These are phyloP conservation scores for Pleurotus giganteus DNA, from an alignment of 768 basidiomycete species.

Conservation along the genomic window DNA sequence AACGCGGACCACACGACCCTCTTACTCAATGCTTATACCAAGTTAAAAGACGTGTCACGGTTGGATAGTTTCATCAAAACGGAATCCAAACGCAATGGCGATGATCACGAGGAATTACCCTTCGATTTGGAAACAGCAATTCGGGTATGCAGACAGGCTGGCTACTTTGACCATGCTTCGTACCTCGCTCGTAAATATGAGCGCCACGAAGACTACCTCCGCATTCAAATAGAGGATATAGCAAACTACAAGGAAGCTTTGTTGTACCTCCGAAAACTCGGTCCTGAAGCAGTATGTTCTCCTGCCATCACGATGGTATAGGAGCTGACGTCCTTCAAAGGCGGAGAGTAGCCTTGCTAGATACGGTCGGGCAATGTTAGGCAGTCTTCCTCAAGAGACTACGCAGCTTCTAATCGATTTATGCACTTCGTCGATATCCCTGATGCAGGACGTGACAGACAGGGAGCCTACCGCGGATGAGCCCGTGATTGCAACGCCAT, in stretches of 20 bases:
- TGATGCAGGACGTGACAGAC: constrained; percentile 35
- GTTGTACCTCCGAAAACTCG: constrained; percentile 73
- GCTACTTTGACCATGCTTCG: constrained; percentile 92
- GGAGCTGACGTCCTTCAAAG: constrained; percentile 32
- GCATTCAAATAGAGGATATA: constrained; percentile 93
- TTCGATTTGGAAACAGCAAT: constrained; percentile 98
- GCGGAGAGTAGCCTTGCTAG: constrained; percentile 83
- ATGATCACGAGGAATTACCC: constrained; percentile 68
- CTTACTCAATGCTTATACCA: constrained; percentile 95
- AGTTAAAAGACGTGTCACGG: constrained; percentile 86
- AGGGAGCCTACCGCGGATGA: constrained; percentile 25
- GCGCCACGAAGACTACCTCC: constrained; percentile 87
- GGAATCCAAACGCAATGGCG: constrained; percentile 57
- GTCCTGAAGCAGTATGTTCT: constrained; percentile 69
- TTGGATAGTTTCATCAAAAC: constrained; percentile 92
- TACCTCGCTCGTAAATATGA: constrained; percentile 93
- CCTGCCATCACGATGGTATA: not conserved
- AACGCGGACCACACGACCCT: constrained; percentile 97
- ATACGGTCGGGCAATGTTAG: constrained; percentile 86
- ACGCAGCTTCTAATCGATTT: constrained; percentile 91
- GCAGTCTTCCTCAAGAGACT: constrained; percentile 81
- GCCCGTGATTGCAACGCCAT: constrained; percentile 40
- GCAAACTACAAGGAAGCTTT: constrained; percentile 80
- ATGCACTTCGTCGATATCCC: constrained; percentile 67
- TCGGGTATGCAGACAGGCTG: constrained; percentile 93